Base-by-base conservation (phyloP, 106 monocot species). In the Dioscorea dumetorum region DNA sequence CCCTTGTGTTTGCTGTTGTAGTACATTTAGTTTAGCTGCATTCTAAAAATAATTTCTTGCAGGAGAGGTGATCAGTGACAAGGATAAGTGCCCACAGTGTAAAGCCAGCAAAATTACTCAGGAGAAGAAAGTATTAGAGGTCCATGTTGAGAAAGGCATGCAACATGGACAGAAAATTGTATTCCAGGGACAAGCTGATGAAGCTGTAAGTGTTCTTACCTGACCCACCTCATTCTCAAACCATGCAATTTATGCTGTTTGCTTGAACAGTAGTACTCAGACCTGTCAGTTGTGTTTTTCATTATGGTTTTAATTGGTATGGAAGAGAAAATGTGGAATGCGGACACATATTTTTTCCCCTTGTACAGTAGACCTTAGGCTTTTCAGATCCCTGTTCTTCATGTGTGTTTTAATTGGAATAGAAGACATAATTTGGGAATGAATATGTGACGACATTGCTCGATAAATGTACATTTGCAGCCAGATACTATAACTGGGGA, bases 121-220 rank as follows among this genome's bases (percentile, higher is more conserved):
- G 70, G 87, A 87, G 71, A 85, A 90, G 77, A 90, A 91, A 74
- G 85, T 94, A 33, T 52, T 87, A 22, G 94, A 90, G 67, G 87
- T 94, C 61, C 68, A 81, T 79, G 85, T 90, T 63, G 94, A 94
- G 72, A 94, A 85, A 63, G 94, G 94, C 73, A 94, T 94, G 90
- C 79, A 85, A 31, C 80, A 88, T 77, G 87, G 87, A 17, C 90
- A 91, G 70, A 94, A 91, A 72, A 85, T 94, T 73, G 78, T 83
- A 32, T 87, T 87, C 71, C 71, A 81, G 62, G 94, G 94, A 66
- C 74, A 90, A 73, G 90, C 90, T 72, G 90, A 94, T 77, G 85
- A 94, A 87, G 82, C 83, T 72, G 90, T 90, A 67, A 85, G 90
- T 63, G 24, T 9, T 1, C 17, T 78, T 49, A 69, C 24, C n/a